phyloP scores from a whole-genome alignment of 176 grass and related monocot genomes.

The Aegilops tauschii region DNA sequence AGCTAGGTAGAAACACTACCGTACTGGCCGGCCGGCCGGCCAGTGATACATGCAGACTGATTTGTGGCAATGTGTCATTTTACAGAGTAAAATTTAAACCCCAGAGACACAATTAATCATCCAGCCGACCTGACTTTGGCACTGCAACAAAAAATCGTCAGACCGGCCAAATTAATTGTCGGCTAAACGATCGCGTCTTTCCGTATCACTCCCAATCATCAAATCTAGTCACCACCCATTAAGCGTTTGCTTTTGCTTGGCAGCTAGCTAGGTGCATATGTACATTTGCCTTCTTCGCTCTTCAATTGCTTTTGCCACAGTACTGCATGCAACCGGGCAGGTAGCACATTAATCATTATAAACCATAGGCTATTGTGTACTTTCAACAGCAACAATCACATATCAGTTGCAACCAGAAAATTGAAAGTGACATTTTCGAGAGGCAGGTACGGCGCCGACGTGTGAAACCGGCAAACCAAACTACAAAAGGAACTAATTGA shows the following conservation, averaged over 20 bases:
- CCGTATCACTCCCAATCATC: constrained; percentile 35
- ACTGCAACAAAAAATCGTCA: neutral
- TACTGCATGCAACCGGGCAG: neutral
- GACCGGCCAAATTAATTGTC: neutral
- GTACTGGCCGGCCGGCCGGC: neutral
- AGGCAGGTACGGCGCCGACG: neutral
- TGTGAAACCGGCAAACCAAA: neutral
- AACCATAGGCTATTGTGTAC: neutral
- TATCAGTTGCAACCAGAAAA: neutral
- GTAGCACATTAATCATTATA: neutral
- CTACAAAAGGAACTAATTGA: neutral
- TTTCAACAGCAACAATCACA: neutral
- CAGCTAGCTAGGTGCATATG: neutral
- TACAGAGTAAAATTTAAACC: no score
- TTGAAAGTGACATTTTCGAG: neutral
- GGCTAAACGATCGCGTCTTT: constrained; percentile 8
- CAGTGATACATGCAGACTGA: neutral
- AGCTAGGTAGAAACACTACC: neutral
- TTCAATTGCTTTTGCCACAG: neutral
- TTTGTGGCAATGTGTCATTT: no score
- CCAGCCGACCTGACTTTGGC: neutral
- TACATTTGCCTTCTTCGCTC: neutral
- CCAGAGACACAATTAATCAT: neutral
- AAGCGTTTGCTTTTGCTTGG: neutral
- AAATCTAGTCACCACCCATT: constrained; percentile 42